Evolutionary conservation across 768 basidiomycete genomes (phyloP), one percentile per base, ranked within the genome.

Genomic region (Lyophyllum decastes): DNA sequence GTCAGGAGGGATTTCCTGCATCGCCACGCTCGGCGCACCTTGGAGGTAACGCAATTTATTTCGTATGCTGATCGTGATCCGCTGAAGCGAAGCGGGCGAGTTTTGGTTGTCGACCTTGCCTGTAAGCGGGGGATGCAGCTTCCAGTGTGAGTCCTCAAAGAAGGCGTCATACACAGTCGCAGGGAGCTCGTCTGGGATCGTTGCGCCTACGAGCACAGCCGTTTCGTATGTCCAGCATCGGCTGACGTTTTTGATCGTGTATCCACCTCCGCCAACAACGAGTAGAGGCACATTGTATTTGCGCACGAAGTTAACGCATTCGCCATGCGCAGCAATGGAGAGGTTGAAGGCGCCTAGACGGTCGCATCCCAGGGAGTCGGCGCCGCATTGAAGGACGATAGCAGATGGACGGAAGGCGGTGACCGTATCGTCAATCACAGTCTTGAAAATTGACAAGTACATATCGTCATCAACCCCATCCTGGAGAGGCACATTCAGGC

Each of bases 141-240:
- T 90, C 87, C 91, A 96, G 44, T 95, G 82, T 0, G 90, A 90
- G 62, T 96, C 95, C 17, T 84, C 85, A 75, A 97, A 99, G 74
- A 94, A 98, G 6, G 89, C 80, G 66, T 97, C 92, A 74, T 98
- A 99, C 1, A 92, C 85, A 0, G 94, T 98, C 22, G 78, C 76
- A 0, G 96, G 96, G 9, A 99, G 86, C 58, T 90, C 87, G 73
- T 96, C 89, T 0, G 94, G 89, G 26, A 99, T 83, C 35, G 82
- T 73, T 0, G 88, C 84, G 16, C 92, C 94, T 46, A 97, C 88
- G 8, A 96, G 85, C 0, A 98, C 90, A 12, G 93, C 88, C 0
- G 97, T 99, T 72, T 99, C 96, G 77, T 99, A 96, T 33, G 96
- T 89, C 96, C 96, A 99, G 69, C 96, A 99, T n/a, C 96, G 86